Percentiles rank a stretch among this genome's conserved stretches.
Conservation (phyloP, 2,329 filamentous ascomycete species). For the Diaporthe ampelina region DNA sequence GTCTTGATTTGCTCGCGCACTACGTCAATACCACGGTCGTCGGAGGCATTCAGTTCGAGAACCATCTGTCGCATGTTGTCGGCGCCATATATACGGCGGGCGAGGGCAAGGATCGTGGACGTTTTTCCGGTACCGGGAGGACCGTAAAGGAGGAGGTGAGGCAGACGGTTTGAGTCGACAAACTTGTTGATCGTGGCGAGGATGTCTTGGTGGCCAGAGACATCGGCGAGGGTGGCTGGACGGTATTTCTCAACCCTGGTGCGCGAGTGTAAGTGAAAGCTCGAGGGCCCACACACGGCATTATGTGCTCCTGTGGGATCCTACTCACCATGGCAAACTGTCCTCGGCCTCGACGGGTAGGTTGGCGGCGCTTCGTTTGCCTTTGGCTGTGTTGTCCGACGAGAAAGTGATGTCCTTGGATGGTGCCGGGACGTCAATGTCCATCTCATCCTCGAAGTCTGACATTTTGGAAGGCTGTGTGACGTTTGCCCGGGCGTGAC, state of each 20-base stretch:
- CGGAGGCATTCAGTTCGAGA: slow-evolving; percentile 95
- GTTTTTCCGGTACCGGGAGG: slow-evolving; percentile 98
- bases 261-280: not conserved
- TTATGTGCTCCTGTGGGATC: not conserved
- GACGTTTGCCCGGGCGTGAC: not conserved
- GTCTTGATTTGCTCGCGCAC: slow-evolving; percentile 99
- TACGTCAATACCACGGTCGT: slow-evolving; percentile 97
- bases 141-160: slow-evolving; percentile 96
- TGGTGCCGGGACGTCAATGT: slow-evolving; percentile 65
- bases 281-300: not conserved
- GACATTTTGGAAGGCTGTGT: slow-evolving; percentile 61
- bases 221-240: slow-evolving; percentile 88
- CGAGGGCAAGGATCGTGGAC: slow-evolving; percentile 93
- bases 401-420: slow-evolving; percentile 75
- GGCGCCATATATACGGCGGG: slow-evolving; percentile 90
- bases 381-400: slow-evolving; percentile 81
- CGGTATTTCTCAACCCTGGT: slow-evolving; percentile 96
- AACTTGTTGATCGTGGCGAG: slow-evolving; percentile 98
- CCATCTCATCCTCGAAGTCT: slow-evolving; percentile 73
- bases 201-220: slow-evolving; percentile 97
- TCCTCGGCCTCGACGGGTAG: slow-evolving; percentile 95
- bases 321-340: slow-evolving; percentile 85
- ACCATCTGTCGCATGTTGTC: slow-evolving; percentile 99
- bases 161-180: slow-evolving; percentile 91
- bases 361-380: slow-evolving; percentile 93